Conservation (phyloP, 73 alveolate genomes). For the Diophrys sp. region DNA sequence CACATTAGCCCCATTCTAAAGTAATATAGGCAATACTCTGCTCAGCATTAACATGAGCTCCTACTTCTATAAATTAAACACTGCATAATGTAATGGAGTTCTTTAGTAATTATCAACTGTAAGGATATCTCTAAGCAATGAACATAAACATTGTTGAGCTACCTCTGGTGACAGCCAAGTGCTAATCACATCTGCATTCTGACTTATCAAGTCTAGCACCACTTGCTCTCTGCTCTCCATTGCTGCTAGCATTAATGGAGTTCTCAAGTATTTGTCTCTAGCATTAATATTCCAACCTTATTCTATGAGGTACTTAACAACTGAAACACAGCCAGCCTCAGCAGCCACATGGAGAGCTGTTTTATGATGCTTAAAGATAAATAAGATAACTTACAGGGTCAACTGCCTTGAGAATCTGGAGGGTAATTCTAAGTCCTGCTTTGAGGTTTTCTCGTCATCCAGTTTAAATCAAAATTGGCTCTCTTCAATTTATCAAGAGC, state of each 20-base stretch:
- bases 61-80: too few species aligned
- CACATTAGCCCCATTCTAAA: too few species aligned
- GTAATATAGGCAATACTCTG: too few species aligned
- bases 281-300: neutral
- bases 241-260: neutral
- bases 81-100: too few species aligned
- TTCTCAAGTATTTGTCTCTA: neutral
- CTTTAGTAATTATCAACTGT: too few species aligned
- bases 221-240: neutral
- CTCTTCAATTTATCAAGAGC: neutral
- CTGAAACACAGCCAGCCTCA: neutral
- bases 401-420: neutral
- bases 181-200: neutral
- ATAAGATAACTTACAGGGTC: neutral
- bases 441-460: neutral
- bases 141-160: too few species aligned
- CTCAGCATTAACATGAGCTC: too few species aligned
- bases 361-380: neutral
- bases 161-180: too few species aligned
- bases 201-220: neutral
- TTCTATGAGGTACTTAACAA: neutral
- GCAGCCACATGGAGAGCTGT: neutral
- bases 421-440: neutral
- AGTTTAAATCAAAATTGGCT: neutral
- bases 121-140: too few species aligned